Percentiles rank a stretch among this genome's conserved stretches.
These are phyloP conservation scores for Asterochloris erici DNA, from an alignment of 139 green algal genomes.

Conservation along the genomic window DNA sequence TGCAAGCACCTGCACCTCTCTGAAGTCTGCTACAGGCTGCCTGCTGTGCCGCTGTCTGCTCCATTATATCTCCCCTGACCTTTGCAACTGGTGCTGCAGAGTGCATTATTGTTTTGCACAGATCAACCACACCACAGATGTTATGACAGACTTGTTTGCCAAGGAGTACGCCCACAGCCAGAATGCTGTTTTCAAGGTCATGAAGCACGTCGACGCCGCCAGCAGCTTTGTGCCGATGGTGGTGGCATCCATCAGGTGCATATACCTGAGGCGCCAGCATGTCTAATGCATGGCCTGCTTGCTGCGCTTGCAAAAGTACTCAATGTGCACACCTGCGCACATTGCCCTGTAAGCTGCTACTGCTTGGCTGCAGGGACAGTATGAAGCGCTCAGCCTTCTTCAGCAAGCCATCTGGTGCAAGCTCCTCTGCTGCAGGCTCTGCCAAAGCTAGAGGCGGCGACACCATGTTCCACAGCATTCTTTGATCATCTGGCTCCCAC, in stretches of 20 bases:
- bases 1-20: not conserved
- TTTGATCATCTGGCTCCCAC: no score
- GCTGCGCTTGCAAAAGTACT: no score
- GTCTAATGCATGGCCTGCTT: no score
- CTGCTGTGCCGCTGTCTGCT: no score
- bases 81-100: not conserved
- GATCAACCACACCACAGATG: slow-evolving; percentile 12
- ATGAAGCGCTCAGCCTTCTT: not conserved
- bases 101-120: slow-evolving; percentile 30
- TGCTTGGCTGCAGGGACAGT: no score
- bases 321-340: no score
- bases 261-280: no score
- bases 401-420: not conserved
- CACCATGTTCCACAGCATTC: no score
- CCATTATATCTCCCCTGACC: no score
- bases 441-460: not conserved
- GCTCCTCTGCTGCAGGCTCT: not conserved
- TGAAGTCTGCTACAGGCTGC: no score
- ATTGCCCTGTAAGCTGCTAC: no score
- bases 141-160: slow-evolving; percentile 16
- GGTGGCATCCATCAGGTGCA: slow-evolving; percentile 1
- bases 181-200: slow-evolving; percentile 13
- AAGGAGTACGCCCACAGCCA: slow-evolving; percentile 12
- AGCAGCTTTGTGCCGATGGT: slow-evolving; percentile 18
- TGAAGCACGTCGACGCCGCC: not conserved